Evolutionary conservation across 768 basidiomycete genomes (phyloP).

Genomic region (Boletus subcaerulescens): DNA sequence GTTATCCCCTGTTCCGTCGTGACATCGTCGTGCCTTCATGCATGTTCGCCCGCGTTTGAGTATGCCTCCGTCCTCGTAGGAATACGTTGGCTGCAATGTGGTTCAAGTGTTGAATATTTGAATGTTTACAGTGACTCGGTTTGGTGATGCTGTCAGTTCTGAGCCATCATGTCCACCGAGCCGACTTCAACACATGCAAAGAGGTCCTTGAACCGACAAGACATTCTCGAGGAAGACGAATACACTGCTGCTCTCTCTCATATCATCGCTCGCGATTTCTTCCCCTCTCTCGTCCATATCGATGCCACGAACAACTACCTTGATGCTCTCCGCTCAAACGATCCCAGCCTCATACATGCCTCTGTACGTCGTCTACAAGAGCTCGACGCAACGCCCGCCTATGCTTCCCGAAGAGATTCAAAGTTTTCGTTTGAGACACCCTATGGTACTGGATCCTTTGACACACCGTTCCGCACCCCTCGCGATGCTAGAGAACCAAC

Average conservation of each 20-base stretch:
- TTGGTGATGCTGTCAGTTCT: no score
- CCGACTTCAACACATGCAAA: conserved; percentile 30
- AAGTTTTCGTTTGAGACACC: conserved; percentile 65
- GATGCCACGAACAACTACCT: conserved; percentile 88
- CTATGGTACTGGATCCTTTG: conserved; percentile 52
- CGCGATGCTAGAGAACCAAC: conserved; percentile 41
- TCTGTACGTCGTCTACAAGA: conserved; percentile 74
- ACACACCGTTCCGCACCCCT: conserved; percentile 61
- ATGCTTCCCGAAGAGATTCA: conserved; percentile 32
- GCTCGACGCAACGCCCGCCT: conserved; percentile 49
- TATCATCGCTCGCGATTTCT: conserved; percentile 97
- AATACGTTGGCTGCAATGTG: no score
- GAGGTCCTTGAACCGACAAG: conserved; percentile 69
- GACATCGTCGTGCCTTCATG: no score
- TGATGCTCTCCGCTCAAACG: conserved; percentile 71
- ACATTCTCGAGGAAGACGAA: conserved; percentile 87
- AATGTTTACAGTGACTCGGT: no score
- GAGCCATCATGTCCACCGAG: conserved; percentile 30
- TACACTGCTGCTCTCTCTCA: conserved; percentile 87
- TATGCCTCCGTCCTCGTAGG: no score
- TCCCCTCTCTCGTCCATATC: conserved; percentile 87
- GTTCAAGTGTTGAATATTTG: no score
- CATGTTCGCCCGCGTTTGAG: no score
- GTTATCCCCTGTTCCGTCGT: no score
- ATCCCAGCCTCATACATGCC: conserved; percentile 71